Evolutionary conservation across 768 basidiomycete genomes (phyloP), one percentile per base, ranked within the genome.

Genomic region (Amanita inopinata): DNA sequence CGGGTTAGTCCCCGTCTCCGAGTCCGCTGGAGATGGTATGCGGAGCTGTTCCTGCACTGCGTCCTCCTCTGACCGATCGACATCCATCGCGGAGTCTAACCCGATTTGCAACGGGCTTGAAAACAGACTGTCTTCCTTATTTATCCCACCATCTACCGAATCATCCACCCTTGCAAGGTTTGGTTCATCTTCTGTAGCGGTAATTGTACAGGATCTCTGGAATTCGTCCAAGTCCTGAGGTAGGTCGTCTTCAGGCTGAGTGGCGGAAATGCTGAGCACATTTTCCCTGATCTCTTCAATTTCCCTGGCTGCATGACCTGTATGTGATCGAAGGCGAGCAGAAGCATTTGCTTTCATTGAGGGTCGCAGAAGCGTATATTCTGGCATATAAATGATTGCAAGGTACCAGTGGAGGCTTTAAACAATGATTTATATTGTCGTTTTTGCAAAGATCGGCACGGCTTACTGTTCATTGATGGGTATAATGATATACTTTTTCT

Each of bases 381-480:
- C 78, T 0, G 96, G 94, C 46, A 83, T 79, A 58, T 78, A 83
- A 50, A 99, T 94, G 48, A 98, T 79, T 11, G 89, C 93, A 30
- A 98, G 75, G 60, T 96, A 98, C 96, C 96, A 98, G 62, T 99
- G 96, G 33, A 89, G 61, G 52, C 94, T 98, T 49, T 31, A 42
- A 43, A 36, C 12, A 34, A 33, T 14, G 19, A 33, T 15, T 27
- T 27, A 35, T 3, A 19, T 34, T 23, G 15, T 27, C 24, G 33
- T 25, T 23, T 20, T 9, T 25, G 14, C 18, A 28, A 25, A 4
- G 1, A 18, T 39, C 0, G 17, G 24, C 33, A n/a, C n/a, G n/a
- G 9, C 78, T 45, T 57, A 96, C 94, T 93, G 70, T 60, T 98
- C 96, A 52, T 99, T 98, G 61, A 99, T 96, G 2, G 96, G 96